These are phyloP conservation scores for Vitis amurensis DNA, from an alignment of 164 flowering plant species.

Conservation along the genomic window DNA sequence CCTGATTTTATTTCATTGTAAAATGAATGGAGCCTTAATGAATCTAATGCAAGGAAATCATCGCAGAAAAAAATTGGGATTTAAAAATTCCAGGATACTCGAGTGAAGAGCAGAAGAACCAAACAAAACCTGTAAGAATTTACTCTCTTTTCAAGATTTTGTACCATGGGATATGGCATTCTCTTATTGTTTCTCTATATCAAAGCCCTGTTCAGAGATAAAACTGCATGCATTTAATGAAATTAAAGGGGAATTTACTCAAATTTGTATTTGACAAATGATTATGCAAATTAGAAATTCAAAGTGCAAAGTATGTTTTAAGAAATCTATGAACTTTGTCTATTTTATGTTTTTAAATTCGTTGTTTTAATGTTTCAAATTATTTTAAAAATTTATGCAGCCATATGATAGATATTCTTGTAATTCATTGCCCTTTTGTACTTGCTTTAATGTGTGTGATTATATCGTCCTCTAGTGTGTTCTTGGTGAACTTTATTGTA, in stretches of 20 bases:
- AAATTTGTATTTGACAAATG: not conserved
- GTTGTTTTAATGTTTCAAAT: no score
- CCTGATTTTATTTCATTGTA: not conserved
- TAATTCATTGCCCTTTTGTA: no score
- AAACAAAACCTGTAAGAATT: constrained; percentile 54
- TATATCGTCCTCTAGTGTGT: no score
- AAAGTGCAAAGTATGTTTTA: not conserved
- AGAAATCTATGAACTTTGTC: not conserved
- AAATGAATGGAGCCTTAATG: not conserved
- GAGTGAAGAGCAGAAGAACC: constrained; percentile 64
- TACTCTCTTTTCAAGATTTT: not conserved
- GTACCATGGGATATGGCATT: not conserved
- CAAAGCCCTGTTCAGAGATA: not conserved
- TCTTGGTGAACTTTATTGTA: no score
- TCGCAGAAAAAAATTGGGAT: constrained; percentile 88
- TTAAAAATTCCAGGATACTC: constrained; percentile 84
- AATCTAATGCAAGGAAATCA: constrained; percentile 2
- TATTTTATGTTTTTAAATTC: not conserved
- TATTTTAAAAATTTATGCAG: no score
- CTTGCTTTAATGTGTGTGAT: no score
- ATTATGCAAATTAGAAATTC: constrained; percentile 1
- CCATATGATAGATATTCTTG: no score
- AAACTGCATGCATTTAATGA: not conserved
- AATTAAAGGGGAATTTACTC: not conserved
- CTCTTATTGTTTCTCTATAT: not conserved